phyloP scores from a whole-genome alignment of 257 asterid genomes.

The Asclepias syriaca region DNA sequence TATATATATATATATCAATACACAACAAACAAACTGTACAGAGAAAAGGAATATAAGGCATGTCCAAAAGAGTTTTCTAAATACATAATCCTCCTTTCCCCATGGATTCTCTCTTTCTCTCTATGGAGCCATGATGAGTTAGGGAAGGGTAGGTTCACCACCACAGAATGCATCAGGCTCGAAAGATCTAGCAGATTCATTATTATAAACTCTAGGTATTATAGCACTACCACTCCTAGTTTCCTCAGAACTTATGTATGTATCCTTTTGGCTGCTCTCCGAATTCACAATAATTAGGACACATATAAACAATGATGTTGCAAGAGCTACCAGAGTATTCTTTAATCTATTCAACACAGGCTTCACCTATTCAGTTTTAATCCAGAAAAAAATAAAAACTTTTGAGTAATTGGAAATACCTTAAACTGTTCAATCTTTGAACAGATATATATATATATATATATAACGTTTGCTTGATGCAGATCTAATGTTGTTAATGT shows the following conservation, averaged over 20 bases:
- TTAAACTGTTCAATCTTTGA: background rate
- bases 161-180: conserved; percentile 90
- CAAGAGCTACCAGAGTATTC: conserved; percentile 74
- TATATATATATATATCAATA: no score
- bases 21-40: no score
- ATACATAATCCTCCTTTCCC: no score
- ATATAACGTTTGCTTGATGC: no score
- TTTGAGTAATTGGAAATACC: background rate
- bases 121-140: background rate
- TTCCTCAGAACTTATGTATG: conserved; percentile 27
- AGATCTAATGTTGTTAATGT: no score
- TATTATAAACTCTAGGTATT: conserved; percentile 72
- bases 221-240: conserved; percentile 56
- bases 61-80: no score
- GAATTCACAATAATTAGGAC: conserved; percentile 31
- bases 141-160: conserved; percentile 47
- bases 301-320: conserved; percentile 51
- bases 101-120: no score
- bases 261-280: conserved; percentile 32
- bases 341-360: conserved; percentile 72
- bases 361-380: conserved; percentile 51
- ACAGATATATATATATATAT: no score
- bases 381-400: background rate
- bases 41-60: no score
- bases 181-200: conserved; percentile 74